Evolutionary conservation across 805 yeast species (phyloP).

Genomic region (Lachancea quebecensis): DNA sequence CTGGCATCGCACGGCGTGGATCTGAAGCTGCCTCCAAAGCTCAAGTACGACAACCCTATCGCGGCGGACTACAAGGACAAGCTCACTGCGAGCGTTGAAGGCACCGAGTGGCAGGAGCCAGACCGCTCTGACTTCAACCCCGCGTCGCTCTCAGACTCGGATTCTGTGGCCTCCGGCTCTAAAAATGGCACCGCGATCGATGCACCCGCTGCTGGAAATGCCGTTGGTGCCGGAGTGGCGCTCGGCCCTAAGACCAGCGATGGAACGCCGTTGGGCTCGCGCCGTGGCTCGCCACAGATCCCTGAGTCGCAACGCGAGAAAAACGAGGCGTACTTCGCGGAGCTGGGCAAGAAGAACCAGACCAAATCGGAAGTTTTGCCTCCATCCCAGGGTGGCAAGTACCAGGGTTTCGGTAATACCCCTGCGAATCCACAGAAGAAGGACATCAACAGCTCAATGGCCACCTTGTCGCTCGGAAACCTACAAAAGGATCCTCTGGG

Average conservation of each 20-base stretch:
- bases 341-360: constrained; percentile 66
- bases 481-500: constrained; percentile 82
- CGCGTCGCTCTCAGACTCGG: constrained; percentile 11
- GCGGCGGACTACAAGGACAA: constrained; percentile 93
- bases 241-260: neutral
- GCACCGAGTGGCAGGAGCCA: constrained; percentile 57
- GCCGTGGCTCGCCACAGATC: constrained; percentile 36
- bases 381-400: constrained; percentile 92
- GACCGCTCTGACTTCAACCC: constrained; percentile 45
- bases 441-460: constrained; percentile 18
- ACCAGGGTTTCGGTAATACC: constrained; percentile 83
- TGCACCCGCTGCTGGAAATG: neutral
- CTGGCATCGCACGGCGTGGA: constrained; percentile 69
- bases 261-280: constrained; percentile 32
- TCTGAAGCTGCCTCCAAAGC: constrained; percentile 51
- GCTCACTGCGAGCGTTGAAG: constrained; percentile 69
- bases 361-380: constrained; percentile 70
- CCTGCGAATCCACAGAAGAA: constrained; percentile 35
- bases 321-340: constrained; percentile 78
- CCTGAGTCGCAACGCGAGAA: constrained; percentile 41
- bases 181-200: neutral
- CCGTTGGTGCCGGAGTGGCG: constrained; percentile 1
- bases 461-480: constrained; percentile 53
- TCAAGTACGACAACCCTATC: constrained; percentile 79
- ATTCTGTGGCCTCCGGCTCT: neutral